Base-by-base conservation (phyloP, 306 rosid species). In the Lagenaria siceraria region DNA sequence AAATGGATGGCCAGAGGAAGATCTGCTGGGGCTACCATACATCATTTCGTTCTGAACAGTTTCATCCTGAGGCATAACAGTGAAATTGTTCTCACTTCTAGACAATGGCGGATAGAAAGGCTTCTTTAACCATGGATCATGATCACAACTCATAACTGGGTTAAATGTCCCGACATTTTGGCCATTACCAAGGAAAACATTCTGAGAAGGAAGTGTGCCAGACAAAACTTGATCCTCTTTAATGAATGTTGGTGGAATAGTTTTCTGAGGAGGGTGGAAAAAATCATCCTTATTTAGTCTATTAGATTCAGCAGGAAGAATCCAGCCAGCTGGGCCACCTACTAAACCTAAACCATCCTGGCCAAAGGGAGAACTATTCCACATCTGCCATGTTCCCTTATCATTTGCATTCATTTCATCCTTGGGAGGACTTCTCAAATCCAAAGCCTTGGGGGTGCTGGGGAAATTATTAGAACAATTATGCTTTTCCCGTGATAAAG, bases 361-460 rank as follows among this genome's bases (percentile, higher is more conserved):
- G 71, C 91, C 97, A 83, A 96, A 96, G 18, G 97, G 97, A 14
- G 87, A 78, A 79, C 92, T 84, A 71, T 80, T 89, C 99, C 99
- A 96, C 99, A 96, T 92, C 81, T 96, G 92, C 99, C 99, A 96
- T 46, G 96, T 90, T 83, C 96, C 96, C 77, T 78, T 88, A 78
- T 88, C 98, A 74, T 77, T 87, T 79, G 86, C 65, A 79, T 81
- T 85, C 51, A 81, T 82, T 79, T 83, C 90, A 78, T 90, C 92
- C 72, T 75, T 55, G 73, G 90, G 80, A 81, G 70, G 84, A 71
- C 82, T 69, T 78, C 81, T 94, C 83, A 69, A 38, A 74, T 89
- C 92, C 70, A 82, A 90, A 72, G 86, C 71, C 56, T 64, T 78
- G 19, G 87, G 88, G 43, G 84, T 78, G 78, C 82, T 82, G 12